Conservation (phyloP, 345 rosid species). For the Noccaea caerulescens region DNA sequence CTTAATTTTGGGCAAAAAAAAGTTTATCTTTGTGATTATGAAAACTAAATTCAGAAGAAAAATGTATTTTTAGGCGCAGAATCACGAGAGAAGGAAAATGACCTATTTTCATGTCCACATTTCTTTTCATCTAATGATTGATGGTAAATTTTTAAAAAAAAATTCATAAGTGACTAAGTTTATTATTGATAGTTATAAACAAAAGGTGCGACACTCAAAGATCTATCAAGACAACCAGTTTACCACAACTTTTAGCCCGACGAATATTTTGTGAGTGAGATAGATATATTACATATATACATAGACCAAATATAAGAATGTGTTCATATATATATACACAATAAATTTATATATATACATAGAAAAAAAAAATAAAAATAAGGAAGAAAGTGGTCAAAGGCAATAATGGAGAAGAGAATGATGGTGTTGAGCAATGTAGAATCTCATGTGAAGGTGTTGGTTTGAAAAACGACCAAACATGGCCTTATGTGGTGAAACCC, state of each 20-base stretch:
- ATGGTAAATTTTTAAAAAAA: neutral
- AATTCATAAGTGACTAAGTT: neutral
- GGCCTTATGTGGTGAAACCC: constrained; percentile 40
- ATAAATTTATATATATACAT: neutral
- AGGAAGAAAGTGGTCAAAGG: constrained; percentile 77
- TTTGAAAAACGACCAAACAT: constrained; percentile 51
- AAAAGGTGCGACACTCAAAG: neutral
- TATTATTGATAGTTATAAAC: neutral
- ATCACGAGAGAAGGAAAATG: too few relatives aligned
- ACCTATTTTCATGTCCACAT: too few relatives aligned
- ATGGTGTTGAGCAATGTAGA: constrained; percentile 56
- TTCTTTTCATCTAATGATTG: neutral
- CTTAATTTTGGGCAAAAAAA: too few relatives aligned
- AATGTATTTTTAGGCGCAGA: too few relatives aligned
- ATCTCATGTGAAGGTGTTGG: constrained; percentile 75
- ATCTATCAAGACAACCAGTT: constrained; percentile 21
- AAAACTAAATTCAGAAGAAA: too few relatives aligned
- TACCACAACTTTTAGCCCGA: constrained; percentile 26
- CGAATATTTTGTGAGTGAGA: neutral
- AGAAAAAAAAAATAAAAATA: constrained; percentile 34
- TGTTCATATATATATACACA: neutral
- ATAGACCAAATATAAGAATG: neutral
- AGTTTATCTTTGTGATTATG: too few relatives aligned
- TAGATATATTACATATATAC: neutral
- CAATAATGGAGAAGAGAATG: constrained; percentile 66